phyloP scores from a whole-genome alignment of 495 filamentous ascomycete genomes.

The Annulohypoxylon moriforme region DNA sequence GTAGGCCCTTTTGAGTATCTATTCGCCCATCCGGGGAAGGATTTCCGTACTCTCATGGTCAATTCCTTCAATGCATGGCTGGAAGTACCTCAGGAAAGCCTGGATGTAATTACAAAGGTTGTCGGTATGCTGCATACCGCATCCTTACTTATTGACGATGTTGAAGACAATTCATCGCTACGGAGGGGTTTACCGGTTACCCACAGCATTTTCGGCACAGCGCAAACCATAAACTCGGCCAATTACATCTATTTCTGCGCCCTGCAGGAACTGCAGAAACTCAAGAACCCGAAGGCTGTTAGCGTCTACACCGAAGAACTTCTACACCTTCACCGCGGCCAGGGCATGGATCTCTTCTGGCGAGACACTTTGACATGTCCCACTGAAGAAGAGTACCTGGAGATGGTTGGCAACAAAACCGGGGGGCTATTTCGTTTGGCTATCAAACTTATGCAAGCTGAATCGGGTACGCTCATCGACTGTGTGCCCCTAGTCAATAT shows the following conservation, averaged over 20 bases:
- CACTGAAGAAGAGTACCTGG: constrained; percentile 94
- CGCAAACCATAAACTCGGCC: constrained; percentile 96
- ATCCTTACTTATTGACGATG: constrained; percentile 92
- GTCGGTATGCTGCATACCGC: constrained; percentile 95
- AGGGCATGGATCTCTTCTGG: constrained; percentile 99
- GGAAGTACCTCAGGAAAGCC: constrained; percentile 78
- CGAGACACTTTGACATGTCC: constrained; percentile 93
- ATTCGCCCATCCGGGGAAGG: constrained; percentile 86
- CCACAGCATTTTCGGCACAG: constrained; percentile 92
- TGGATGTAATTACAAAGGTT: constrained; percentile 86
- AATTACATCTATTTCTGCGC: constrained; percentile 98
- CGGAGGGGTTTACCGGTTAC: constrained; percentile 92
- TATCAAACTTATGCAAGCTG: constrained; percentile 95
- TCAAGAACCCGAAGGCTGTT: constrained; percentile 76
- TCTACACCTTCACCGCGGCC: constrained; percentile 92
- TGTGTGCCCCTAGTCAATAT: constrained; percentile 89
- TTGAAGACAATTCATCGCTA: constrained; percentile 85
- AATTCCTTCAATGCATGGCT: constrained; percentile 92
- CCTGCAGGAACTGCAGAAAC: constrained; percentile 80
- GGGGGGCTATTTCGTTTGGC: constrained; percentile 94
- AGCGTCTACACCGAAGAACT: constrained; percentile 89
- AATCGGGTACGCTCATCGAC: constrained; percentile 72
- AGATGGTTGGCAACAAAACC: constrained; percentile 99
- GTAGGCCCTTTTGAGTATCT: constrained; percentile 92
- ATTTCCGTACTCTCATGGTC: constrained; percentile 86